Evolutionary conservation across 805 yeast species (phyloP), one percentile per base, ranked within the genome.

Genomic region (Saccharomycopsis oosterbeekiorum): DNA sequence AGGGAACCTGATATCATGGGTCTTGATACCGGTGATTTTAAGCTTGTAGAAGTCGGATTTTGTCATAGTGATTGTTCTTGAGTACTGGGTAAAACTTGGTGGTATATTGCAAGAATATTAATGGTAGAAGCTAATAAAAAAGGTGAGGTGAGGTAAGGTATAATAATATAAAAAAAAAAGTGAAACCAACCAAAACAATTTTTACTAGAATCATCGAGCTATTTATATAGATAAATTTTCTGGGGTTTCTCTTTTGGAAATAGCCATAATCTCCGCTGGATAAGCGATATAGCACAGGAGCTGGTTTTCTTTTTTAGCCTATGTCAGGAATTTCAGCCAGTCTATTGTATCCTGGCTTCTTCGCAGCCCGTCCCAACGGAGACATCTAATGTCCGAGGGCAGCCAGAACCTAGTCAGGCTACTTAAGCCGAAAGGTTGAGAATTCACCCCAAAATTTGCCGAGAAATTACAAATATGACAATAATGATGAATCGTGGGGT

Each of bases 1-100:
- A 15, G 78, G 78, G 60, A 74, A 75, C 55, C 78, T 67, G 60
- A 72, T 63, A 60, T 75, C 78, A 63, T 68, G 68, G 58, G 71
- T 68, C 57, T 63, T 65, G 64, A 67, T 71, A 4, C 66, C 70
- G 4, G 72, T 71, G 59, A 74, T 74, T 19, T 42, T 62, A 39
- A 69, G 34, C 3, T 42, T 17, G 36, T 56, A 50, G 37, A 50
- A 19, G 29, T 42, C 42, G 34, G 57, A 9, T 5, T n/a, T 36
- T 34, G 56, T 34, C 40, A 29, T 53, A 5, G n/a, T 15, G 17
- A n/a, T 10, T 43, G 34, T 29, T 29, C 6, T 29, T 29, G 34
- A 29, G 34, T 29, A 29, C 34, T 29, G 34, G 34, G 34, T 29
- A 29, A 4, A 29, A 3, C 34, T 3, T 6, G 34, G 6, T 29